Percentiles rank a stretch among this genome's conserved stretches.
Evolutionary conservation across 805 yeast genomes (phyloP).

Genomic region (Nakazawaea siamensis): DNA sequence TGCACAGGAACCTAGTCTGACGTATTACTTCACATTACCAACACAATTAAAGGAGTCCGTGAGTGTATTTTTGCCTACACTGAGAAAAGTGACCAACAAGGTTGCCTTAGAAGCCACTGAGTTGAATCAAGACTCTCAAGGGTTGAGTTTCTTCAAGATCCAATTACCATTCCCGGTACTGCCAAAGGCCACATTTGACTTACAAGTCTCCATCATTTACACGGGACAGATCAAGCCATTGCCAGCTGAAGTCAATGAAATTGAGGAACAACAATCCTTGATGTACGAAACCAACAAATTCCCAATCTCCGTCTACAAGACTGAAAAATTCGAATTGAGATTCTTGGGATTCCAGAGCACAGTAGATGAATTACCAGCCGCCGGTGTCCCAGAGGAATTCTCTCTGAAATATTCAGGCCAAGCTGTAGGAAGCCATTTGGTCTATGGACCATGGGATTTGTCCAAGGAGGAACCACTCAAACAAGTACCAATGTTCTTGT

Average conservation of each 20-base stretch:
- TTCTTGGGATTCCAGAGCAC: constrained; percentile 44
- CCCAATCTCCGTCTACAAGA: constrained; percentile 55
- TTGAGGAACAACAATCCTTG: constrained; percentile 56
- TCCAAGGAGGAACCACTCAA: constrained; percentile 34
- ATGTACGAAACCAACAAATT: constrained; percentile 44
- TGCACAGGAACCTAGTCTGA: constrained; percentile 41
- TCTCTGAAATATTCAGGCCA: constrained; percentile 2
- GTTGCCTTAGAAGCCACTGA: constrained; percentile 14
- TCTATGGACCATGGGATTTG: constrained; percentile 45
- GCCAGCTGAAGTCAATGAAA: constrained; percentile 48
- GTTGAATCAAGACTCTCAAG: constrained; percentile 11
- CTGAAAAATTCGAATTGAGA: constrained; percentile 35
- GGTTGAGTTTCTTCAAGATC: constrained; percentile 35
- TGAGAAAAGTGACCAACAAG: constrained; percentile 1
- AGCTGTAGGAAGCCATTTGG: constrained; percentile 30
- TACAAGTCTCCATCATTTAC: constrained; percentile 42
- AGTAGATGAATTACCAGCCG: constrained; percentile 18
- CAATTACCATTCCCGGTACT: constrained; percentile 57
- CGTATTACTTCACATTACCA: constrained; percentile 56
- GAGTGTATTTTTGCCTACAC: constrained; percentile 18
- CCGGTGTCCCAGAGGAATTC: constrained; percentile 3
- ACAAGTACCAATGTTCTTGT: constrained; percentile 39
- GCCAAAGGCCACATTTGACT: constrained; percentile 44
- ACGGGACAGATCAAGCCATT: constrained; percentile 44
- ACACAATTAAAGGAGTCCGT: constrained; percentile 22